phyloP scores from a whole-genome alignment of 2,329 filamentous ascomycete genomes.

The Colletotrichum tanaceti region DNA sequence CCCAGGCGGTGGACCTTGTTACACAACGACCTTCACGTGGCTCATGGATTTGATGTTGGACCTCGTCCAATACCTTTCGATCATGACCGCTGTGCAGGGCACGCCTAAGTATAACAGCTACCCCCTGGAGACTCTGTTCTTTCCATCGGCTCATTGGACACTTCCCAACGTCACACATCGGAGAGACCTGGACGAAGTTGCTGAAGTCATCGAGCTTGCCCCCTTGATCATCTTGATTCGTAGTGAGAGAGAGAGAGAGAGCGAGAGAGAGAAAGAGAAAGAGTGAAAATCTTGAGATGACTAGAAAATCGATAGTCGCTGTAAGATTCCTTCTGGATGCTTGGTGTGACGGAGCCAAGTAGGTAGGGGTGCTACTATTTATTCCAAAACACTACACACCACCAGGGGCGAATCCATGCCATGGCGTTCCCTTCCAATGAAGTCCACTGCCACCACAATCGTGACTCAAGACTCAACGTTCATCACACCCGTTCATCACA shows the following conservation, averaged over 20 bases:
- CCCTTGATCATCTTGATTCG: constrained; percentile 48
- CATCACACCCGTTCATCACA: constrained; percentile 50
- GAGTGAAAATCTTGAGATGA: background rate
- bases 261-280: too few species aligned
- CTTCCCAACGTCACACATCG: constrained; percentile 40
- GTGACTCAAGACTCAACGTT: constrained; percentile 51
- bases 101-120: background rate
- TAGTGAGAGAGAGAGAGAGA: too few species aligned
- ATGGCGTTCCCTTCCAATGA: constrained; percentile 45
- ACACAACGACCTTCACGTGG: background rate
- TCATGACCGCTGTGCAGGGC: background rate
- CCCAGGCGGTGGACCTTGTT: background rate
- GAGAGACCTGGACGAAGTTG: constrained; percentile 47
- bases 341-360: background rate
- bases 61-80: too few species aligned
- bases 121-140: background rate
- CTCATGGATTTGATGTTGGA: background rate
- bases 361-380: background rate
- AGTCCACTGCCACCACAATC: constrained; percentile 50
- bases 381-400: background rate
- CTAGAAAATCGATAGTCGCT: too few species aligned
- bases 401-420: background rate
- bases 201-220: constrained; percentile 48
- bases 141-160: background rate
- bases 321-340: background rate